These are phyloP conservation scores for Amauroascus verrucosus DNA, from an alignment of 2,329 filamentous ascomycete species.

Conservation along the genomic window DNA sequence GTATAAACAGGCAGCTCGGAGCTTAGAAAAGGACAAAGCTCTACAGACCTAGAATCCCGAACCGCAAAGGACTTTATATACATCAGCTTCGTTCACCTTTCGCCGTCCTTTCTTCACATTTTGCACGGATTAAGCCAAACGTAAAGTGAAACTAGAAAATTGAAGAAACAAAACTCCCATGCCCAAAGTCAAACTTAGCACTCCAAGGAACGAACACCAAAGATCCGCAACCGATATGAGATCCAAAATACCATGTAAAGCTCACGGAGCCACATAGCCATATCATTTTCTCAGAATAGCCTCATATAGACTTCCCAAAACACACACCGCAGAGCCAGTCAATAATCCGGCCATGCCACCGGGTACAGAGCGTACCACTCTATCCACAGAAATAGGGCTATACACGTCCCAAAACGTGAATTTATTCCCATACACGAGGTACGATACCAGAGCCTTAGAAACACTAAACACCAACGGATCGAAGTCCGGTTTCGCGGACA, in stretches of 20 bases:
- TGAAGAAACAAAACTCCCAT: not conserved
- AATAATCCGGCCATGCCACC: conserved; percentile 33
- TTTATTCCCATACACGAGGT: conserved; percentile 59
- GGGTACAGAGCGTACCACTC: conserved; percentile 31
- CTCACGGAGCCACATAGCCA: not conserved
- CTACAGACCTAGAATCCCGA: not conserved
- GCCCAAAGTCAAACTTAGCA: not conserved
- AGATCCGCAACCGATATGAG: not conserved
- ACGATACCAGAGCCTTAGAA: conserved; percentile 70
- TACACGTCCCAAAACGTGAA: conserved; percentile 33
- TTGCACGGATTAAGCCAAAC: not conserved
- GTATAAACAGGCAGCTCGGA: not conserved
- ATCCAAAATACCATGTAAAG: not conserved
- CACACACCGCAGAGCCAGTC: conserved; percentile 34
- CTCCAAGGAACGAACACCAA: not conserved
- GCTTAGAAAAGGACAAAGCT: not conserved
- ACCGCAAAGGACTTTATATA: not conserved
- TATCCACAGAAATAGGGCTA: conserved; percentile 27
- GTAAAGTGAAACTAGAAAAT: not conserved
- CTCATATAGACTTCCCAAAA: conserved; percentile 37
- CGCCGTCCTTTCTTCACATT: not conserved
- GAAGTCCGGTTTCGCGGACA: conserved; percentile 44
- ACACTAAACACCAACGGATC: conserved; percentile 89
- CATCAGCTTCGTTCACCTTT: not conserved
- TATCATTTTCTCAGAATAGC: conserved; percentile 34